Base-by-base conservation (phyloP, 345 rosid genomes). In the Salix exigua region DNA sequence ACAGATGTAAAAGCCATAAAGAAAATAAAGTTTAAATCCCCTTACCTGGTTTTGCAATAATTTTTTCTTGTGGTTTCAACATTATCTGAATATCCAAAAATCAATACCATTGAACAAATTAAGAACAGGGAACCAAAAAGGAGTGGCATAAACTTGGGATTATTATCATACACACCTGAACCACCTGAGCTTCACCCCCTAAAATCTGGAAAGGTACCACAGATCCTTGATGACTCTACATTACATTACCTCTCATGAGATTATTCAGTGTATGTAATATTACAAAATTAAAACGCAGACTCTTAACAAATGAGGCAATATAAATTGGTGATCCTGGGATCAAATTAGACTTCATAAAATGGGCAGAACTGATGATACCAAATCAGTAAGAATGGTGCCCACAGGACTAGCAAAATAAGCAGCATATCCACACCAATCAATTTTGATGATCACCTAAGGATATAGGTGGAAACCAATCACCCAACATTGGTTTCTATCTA, bases 161-260 rank as follows among this genome's bases (percentile, higher is more conserved):
- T 44, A 23, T 26, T 67, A 53, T 19, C 66, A 40, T 8, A 80
- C 76, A 12, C 77, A 96, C 99, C 99, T 94, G 99, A 83, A 92
- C 89, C 66, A 96, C 88, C 74, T 96, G 99, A 37, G 98, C 98
- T 89, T 96, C 99, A 78, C 99, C 99, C 70, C 99, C 99, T 82
- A 96, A 80, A 80, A 96, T 94, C 78, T 96, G 98, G 83, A 94
- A 96, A 17, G 99, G 91, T 71, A 88, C 88, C 73, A 96, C 69
- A 6, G 87, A 91, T 83, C 92, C 98, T 80, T 94, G 92, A 61
- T 86, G 98, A 86, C 91, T 93, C 99, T 93, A 84, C 85, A 82
- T 30, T 26, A 70, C 68, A 83, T 55, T 67, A 76, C 37, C 69
- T 46, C 74, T 61, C 65, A 53, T 73, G 58, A 78, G 62, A 82